A percentile compares a stretch with the other conserved stretches of the same genome.
phyloP scores from a whole-genome alignment of 371 early-diverging fungal genomes.

The Mortierella sp. region DNA sequence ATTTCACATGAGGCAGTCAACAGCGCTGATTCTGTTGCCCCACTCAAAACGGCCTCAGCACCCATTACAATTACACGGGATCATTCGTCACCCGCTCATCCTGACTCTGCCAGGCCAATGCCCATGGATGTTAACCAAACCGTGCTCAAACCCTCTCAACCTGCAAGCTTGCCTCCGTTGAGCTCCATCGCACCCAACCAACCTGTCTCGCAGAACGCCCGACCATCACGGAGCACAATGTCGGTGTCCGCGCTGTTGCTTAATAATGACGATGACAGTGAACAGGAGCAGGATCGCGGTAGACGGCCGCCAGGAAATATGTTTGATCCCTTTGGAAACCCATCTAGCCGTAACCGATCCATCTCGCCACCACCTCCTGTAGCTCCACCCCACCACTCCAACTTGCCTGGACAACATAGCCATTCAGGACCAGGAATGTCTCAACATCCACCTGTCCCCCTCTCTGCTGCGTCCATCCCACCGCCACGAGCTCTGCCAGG shows the following conservation, averaged over 20 bases:
- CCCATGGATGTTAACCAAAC: background rate
- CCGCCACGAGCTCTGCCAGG: conserved; percentile 4
- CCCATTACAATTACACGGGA: background rate
- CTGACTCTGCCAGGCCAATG: background rate
- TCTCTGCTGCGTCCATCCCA: background rate
- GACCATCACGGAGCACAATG: conserved; percentile 49
- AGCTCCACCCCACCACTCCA: background rate
- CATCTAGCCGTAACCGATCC: conserved; percentile 4
- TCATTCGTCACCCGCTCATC: background rate
- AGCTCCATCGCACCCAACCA: conserved; percentile 15
- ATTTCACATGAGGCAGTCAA: background rate
- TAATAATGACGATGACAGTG: conserved; percentile 42
- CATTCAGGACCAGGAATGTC: background rate
- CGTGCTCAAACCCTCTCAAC: background rate
- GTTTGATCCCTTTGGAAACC: conserved; percentile 30
- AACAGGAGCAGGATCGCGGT: conserved; percentile 21
- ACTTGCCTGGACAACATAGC: background rate
- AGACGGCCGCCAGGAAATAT: conserved; percentile 24
- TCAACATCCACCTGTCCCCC: background rate
- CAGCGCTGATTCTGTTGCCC: background rate
- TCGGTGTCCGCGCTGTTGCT: conserved; percentile 48
- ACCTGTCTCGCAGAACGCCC: conserved; percentile 16
- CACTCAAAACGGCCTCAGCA: background rate
- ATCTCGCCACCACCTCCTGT: conserved; percentile 14
- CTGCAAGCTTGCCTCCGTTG: conserved; percentile 22